These are phyloP conservation scores for Punctularia strigosozonata DNA, from an alignment of 768 basidiomycete genomes.

Conservation along the genomic window DNA sequence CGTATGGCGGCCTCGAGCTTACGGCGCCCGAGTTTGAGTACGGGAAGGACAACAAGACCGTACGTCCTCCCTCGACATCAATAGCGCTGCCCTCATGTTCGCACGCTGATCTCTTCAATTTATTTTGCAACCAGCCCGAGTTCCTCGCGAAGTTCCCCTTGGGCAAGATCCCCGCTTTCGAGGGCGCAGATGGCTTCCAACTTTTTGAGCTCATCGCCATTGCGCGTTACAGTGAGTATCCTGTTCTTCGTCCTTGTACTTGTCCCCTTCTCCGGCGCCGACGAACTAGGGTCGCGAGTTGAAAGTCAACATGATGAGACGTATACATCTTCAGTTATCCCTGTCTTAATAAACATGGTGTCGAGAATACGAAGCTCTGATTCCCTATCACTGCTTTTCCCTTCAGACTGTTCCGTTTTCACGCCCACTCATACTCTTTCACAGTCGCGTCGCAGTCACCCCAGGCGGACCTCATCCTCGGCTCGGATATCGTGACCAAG, in stretches of 20 bases:
- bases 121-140: slow-evolving; percentile 39
- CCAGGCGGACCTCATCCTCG: slow-evolving; percentile 72
- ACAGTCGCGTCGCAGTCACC: slow-evolving; percentile 68
- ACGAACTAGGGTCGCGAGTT: slow-evolving; percentile 14
- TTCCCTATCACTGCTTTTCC: slow-evolving; percentile 7
- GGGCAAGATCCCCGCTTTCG: slow-evolving; percentile 80
- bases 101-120: neutral
- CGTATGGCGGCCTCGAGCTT: too few relatives aligned
- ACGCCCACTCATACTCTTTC: slow-evolving; percentile 1
- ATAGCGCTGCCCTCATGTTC: too few relatives aligned
- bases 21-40: too few relatives aligned
- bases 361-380: slow-evolving; percentile 39
- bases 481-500: slow-evolving; percentile 46
- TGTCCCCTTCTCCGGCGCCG: slow-evolving; percentile 5
- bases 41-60: too few relatives aligned
- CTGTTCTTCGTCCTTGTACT: slow-evolving; percentile 1
- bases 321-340: slow-evolving; percentile 47
- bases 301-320: slow-evolving; percentile 25
- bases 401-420: neutral
- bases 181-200: slow-evolving; percentile 64
- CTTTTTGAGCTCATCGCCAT: slow-evolving; percentile 73
- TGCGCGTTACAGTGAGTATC: slow-evolving; percentile 76
- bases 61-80: too few relatives aligned
- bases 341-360: slow-evolving; percentile 51
- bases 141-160: slow-evolving; percentile 67